phyloP scores from a whole-genome alignment of 1,284 basidiomycete species.

The Tremellales sp. region DNA sequence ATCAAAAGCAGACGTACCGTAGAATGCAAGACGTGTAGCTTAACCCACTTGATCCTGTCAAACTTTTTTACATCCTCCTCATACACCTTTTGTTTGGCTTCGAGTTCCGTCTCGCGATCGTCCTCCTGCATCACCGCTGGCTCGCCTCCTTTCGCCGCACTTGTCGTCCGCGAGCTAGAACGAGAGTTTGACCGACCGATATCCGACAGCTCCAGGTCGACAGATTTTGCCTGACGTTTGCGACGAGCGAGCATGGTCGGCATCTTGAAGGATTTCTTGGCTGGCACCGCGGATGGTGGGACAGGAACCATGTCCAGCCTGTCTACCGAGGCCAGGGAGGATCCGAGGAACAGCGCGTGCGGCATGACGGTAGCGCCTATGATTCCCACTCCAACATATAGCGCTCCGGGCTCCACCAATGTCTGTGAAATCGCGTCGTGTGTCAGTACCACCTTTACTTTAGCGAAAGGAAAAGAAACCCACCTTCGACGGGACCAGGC shows the following conservation, averaged over 20 bases:
- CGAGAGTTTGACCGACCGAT: constrained; percentile 3
- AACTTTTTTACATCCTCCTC: constrained; percentile 57
- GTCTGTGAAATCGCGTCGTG: constrained; percentile 21
- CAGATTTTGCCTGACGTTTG: constrained; percentile 1
- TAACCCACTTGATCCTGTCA: constrained; percentile 64
- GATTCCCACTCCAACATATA: constrained; percentile 70
- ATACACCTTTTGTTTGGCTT: constrained; percentile 46
- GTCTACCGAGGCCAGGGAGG: constrained; percentile 76
- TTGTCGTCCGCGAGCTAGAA: background rate
- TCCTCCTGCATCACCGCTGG: constrained; percentile 18
- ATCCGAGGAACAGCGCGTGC: constrained; percentile 85
- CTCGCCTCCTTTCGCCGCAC: no score
- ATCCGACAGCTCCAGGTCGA: background rate
- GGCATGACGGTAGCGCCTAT: constrained; percentile 75
- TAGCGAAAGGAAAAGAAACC: constrained; percentile 37
- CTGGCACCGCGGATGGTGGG: constrained; percentile 20
- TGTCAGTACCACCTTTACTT: background rate
- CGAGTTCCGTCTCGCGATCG: constrained; percentile 13
- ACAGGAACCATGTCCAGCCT: constrained; percentile 51
- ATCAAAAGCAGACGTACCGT: constrained; percentile 50
- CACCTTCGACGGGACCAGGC: constrained; percentile 72
- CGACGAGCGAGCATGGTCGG: background rate
- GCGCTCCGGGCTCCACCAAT: constrained; percentile 49
- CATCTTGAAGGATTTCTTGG: no score
- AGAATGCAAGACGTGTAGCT: constrained; percentile 72